Base-by-base conservation (phyloP, 2,329 filamentous ascomycete genomes). In the Biscogniauxia sp. region DNA sequence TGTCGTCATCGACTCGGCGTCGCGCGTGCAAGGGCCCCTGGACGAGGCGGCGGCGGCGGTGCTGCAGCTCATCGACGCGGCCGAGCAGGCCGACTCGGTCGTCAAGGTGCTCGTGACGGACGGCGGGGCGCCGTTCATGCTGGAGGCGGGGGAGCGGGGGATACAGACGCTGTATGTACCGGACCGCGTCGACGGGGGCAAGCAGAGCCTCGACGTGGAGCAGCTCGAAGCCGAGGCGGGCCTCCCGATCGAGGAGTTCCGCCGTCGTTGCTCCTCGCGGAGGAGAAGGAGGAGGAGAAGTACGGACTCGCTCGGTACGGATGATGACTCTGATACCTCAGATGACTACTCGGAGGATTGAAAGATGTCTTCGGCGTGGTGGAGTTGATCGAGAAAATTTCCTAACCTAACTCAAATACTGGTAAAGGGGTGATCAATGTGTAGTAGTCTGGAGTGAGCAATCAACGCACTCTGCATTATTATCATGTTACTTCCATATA, bases 111-210 rank as follows among this genome's bases (percentile, higher is more conserved):
- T 62, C 15, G 25, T 60, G 28, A 62, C 57, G n/a, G 57, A 62
- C n/a, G 19, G 54, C 4, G 57, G 57, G 7, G 32, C 61, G 6
- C 53, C 54, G 26, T 52, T 59, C n/a, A 28, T 57, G 49, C 53
- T 55, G 25, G 53, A 58, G 45, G 19, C 52, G 2, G 49, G 53
- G 57, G 53, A 60, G 49, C 55, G 56, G 32, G 7, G 50, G 17
- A 55, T 60, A 25, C 8, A n/a, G 20, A 41, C 51, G 51, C 49
- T 62, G 5, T 57, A 49, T 4, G 51, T 62, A 9, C 60, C 60
- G n/a, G 57, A 62, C 26, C 20, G 55, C 23, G 60, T 62, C 19
- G 60, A 62, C 13, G 57, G 57, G 15, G 60, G 54, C 23, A 62
- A 50, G 52, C 52, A 62, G 6, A 57, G 52, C 28, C 26, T 59